Evolutionary conservation across 306 rosid genomes (phyloP).

Genomic region (Cucurbita ficifolia): DNA sequence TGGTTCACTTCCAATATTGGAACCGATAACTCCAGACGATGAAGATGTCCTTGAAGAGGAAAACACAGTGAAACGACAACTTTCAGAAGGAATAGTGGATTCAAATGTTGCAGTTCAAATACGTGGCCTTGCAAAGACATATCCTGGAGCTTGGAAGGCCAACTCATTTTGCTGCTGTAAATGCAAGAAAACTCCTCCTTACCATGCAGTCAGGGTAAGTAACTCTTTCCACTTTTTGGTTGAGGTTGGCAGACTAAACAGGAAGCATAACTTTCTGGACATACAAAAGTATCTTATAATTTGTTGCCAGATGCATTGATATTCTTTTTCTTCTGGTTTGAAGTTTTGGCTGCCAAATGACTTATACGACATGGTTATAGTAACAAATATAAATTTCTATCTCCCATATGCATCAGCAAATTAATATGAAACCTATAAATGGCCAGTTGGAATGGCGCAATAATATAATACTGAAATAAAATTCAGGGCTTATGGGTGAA

Average conservation of each 20-base stretch:
- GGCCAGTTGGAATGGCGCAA: not conserved
- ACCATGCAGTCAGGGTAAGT: slow-evolving; percentile 65
- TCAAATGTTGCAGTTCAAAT: slow-evolving; percentile 65
- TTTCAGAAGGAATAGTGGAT: slow-evolving; percentile 25
- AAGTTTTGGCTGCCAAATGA: not conserved
- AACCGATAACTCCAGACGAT: slow-evolving; percentile 46
- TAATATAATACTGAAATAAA: slow-evolving; percentile 4
- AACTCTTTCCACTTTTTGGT: not conserved
- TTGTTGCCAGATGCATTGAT: not conserved
- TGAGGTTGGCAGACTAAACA: not conserved
- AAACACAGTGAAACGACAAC: slow-evolving; percentile 42
- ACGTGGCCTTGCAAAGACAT: slow-evolving; percentile 64
- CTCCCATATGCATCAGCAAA: not conserved
- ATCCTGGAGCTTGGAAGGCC: slow-evolving; percentile 35
- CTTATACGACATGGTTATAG: not conserved
- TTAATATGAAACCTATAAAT: not conserved
- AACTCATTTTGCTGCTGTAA: slow-evolving; percentile 45
- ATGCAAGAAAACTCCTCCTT: slow-evolving; percentile 37
- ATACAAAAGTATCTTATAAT: not conserved
- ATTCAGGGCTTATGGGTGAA: slow-evolving; percentile 87
- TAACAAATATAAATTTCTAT: not conserved
- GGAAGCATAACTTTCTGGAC: not conserved
- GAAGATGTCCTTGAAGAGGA: slow-evolving; percentile 83
- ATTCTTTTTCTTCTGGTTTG: not conserved
- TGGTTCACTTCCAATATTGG: slow-evolving; percentile 31